These are phyloP conservation scores for Capronia americana DNA, from an alignment of 2,329 filamentous ascomycete genomes.

Conservation along the genomic window DNA sequence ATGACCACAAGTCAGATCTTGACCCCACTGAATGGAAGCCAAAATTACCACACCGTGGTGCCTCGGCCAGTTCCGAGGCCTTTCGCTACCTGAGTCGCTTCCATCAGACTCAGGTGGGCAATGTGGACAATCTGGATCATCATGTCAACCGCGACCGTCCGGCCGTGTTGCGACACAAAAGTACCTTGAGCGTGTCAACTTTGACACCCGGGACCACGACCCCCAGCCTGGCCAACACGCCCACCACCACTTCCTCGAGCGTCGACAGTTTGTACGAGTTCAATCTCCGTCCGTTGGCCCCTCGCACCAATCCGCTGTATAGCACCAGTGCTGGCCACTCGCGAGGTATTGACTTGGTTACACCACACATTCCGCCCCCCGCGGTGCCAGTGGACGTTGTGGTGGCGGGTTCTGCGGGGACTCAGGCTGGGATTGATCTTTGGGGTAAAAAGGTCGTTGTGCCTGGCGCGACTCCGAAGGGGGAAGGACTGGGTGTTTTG, in stretches of 20 bases:
- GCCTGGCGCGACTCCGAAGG: constrained; percentile 18
- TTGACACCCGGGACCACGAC: constrained; percentile 38
- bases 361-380: constrained; percentile 46
- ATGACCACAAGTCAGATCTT: constrained; percentile 52
- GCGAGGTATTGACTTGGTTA: constrained; percentile 48
- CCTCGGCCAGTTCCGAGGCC: constrained; percentile 47
- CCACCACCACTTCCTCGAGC: constrained; percentile 49
- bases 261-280: constrained; percentile 43
- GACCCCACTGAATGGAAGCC: constrained; percentile 60
- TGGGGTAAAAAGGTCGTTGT: constrained; percentile 36
- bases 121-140: background rate
- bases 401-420: constrained; percentile 10
- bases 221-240: constrained; percentile 46
- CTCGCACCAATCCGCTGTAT: constrained; percentile 50
- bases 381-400: constrained; percentile 12
- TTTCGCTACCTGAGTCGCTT: constrained; percentile 54
- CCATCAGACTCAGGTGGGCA: constrained; percentile 41
- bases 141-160: constrained; percentile 15
- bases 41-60: constrained; percentile 45
- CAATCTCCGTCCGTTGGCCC: constrained; percentile 48
- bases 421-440: constrained; percentile 21
- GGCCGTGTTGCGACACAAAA: constrained; percentile 42
- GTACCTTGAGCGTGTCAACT: constrained; percentile 43
- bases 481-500: constrained; percentile 33
- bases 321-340: constrained; percentile 40